Evolutionary conservation across 164 flowering plant species (phyloP), one percentile per base, ranked within the genome.

Genomic region (Umbellularia californica): DNA sequence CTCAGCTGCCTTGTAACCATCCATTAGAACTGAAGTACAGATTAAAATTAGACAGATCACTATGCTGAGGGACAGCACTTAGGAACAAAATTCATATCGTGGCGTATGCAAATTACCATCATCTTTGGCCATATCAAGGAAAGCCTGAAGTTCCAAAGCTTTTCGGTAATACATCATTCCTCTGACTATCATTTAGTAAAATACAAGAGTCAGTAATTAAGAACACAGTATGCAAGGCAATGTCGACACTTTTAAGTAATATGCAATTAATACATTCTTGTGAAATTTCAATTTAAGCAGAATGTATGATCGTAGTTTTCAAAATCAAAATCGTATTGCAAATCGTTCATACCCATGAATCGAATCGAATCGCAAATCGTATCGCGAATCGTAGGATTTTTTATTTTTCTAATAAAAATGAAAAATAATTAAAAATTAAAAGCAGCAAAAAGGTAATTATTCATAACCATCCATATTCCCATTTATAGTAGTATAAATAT

Each of bases 81-180:
- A 0, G 11, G 47, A 14, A 55, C 20, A 55, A 20, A 20, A 28
- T 23, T 50, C 33, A 63, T 50, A 33, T 3, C 33, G 69, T 76
- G 23, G 75, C 23, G 50, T 70, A 70, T 3, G 51, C 50, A 17
- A 62, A 69, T 69, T 81, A 95, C 99, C 98, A 52, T 90, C 90
- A 78, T 92, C 86, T 66, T 84, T 83, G 69, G 99, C 99, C 97
- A 92, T 95, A 84, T 95, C 99, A 78, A 95, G 98, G 79, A 93
- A 95, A 60, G 99, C 92, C 76, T 95, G 99, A 83, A 95, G 95
- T 83, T 95, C 98, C 86, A 95, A 85, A 50, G 99, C 98, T 83
- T 88, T 88, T 33, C 97, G 93, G 78, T 90, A 95, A 77, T 95
- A 95, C 99, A 95, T 95, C 98, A 95, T 95, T 23, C 99, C 99